Percentiles rank a stretch among this genome's conserved stretches.
phyloP scores from a whole-genome alignment of 345 rosid genomes.

The Chamaenerion angustifolium region DNA sequence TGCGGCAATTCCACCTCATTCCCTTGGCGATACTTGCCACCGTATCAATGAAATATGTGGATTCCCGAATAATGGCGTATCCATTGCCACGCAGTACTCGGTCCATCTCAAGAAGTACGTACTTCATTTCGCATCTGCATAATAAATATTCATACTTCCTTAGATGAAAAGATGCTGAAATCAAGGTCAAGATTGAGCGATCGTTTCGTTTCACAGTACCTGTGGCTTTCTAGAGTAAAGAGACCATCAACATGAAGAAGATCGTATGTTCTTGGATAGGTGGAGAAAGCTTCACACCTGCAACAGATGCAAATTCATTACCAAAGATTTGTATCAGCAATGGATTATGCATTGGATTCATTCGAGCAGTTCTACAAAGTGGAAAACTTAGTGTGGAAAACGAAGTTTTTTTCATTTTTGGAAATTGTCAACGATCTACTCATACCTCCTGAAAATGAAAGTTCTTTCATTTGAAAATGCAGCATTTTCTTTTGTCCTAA shows the following conservation, averaged over 20 bases:
- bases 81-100: constrained; percentile 73
- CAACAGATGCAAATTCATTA: constrained; percentile 4
- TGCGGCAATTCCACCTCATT: constrained; percentile 73
- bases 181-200: too few relatives aligned
- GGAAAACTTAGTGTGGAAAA: too few relatives aligned
- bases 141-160: neutral
- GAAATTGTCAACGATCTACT: too few relatives aligned
- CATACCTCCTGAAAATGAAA: too few relatives aligned
- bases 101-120: constrained; percentile 83
- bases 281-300: constrained; percentile 97
- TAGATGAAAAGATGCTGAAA: neutral
- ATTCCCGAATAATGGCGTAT: constrained; percentile 64
- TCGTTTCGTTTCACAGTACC: constrained; percentile 23
- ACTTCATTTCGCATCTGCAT: constrained; percentile 78
- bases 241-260: constrained; percentile 87
- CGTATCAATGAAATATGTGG: constrained; percentile 52
- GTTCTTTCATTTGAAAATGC: too few relatives aligned
- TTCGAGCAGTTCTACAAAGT: too few relatives aligned
- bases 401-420: too few relatives aligned
- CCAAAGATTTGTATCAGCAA: too few relatives aligned
- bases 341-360: too few relatives aligned
- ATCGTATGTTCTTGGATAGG: constrained; percentile 93
- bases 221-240: constrained; percentile 77
- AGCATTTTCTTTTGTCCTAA: too few relatives aligned
- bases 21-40: constrained; percentile 63